Evolutionary conservation across 345 rosid genomes (phyloP), one percentile per base, ranked within the genome.

Genomic region (Gossypium bickii): DNA sequence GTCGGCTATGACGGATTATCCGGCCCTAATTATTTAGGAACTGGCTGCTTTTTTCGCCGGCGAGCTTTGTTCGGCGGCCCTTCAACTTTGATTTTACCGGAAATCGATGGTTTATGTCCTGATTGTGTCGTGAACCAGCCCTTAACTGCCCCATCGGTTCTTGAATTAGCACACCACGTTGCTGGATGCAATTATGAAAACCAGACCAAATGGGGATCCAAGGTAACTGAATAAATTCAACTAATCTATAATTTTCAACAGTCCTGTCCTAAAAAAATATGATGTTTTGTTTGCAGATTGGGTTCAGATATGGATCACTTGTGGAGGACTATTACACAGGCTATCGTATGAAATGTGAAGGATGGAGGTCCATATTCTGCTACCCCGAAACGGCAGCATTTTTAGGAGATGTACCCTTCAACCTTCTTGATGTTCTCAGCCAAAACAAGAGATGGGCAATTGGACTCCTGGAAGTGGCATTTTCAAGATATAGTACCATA

Each of bases 151-250:
- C 67, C 53, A n/a, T 49, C 81, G 15, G 47, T 76, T 58, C 24
- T 86, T 77, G 84, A 76, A 12, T n/a, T 85, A 78, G 94, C 94
- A 12, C 82, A 83, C 29, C 71, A 71, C 2, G 97, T 90, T 4
- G 87, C 92, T 5, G 73, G 86, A 10, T 86, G 89, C 77, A 65
- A 74, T 49, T 92, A 78, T 64, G 98, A 92, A 80, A 61, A 48
- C 51, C 79, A 82, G 13, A 82, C 97, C 24, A 11, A 64, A 2
- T 93, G 98, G 98, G 98, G 98, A n/a, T 79, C 81, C 0, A 80
- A 85, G 88, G 98, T 87, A 75, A 78, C 12, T 2, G 7, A 13
- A 20, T 44, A 13, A 51, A 8, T 53, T 27, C 0, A 34, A n/a
- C 27, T 61, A 12, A 44, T 41, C 15, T 3, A 13, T 45, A 44